Conservation (phyloP, 345 rosid species). For the Rhodamnia rubescens region DNA sequence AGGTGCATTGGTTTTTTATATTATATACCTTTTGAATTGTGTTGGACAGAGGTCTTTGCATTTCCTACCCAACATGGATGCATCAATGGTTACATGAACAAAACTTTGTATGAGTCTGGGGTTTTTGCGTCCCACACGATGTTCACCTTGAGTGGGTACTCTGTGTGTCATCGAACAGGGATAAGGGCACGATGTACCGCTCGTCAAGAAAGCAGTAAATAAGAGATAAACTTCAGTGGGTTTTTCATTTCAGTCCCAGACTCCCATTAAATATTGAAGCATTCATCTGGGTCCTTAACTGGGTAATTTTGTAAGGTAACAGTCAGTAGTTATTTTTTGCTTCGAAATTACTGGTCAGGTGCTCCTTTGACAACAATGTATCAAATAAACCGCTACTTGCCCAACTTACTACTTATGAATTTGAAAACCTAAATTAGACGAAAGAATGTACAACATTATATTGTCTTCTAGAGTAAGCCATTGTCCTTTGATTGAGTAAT, state of each 20-base stretch:
- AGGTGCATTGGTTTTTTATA: constrained; percentile 29
- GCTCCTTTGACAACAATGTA: neutral
- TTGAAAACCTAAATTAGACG: neutral
- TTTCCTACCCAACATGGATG: neutral
- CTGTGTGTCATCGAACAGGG: neutral
- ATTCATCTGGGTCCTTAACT: neutral
- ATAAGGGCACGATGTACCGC: neutral
- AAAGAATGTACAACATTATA: neutral
- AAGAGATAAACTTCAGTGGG: neutral
- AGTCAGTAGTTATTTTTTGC: neutral
- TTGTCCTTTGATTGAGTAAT: neutral
- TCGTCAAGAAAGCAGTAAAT: neutral
- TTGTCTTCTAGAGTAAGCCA: neutral
- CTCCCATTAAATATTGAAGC: neutral
- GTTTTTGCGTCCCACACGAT: neutral
- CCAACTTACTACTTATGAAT: neutral
- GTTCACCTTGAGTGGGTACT: neutral
- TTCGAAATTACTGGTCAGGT: neutral
- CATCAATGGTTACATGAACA: neutral
- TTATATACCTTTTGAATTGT: neutral
- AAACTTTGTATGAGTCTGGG: neutral
- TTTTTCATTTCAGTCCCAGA: neutral
- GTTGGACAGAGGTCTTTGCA: neutral
- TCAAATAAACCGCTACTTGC: neutral
- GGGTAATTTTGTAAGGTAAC: neutral